Evolutionary conservation across 352 stramenopile genomes (phyloP).

Genomic region (Phytophthora pseudosyringae): DNA sequence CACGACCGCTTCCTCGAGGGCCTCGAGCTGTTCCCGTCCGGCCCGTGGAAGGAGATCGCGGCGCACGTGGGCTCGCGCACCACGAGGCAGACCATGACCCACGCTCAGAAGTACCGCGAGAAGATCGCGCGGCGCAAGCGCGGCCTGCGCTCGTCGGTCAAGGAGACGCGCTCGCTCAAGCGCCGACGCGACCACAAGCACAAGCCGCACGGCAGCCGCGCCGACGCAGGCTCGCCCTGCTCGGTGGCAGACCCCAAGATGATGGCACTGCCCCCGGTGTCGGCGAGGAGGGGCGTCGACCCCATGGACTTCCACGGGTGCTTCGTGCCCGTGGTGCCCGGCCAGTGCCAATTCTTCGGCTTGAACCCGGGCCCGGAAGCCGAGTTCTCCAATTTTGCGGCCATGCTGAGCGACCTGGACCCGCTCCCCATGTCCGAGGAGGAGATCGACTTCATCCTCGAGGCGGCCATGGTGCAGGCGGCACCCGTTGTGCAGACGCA

Average conservation of each 20-base stretch:
- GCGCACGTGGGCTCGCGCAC: conserved; percentile 59
- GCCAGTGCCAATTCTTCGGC: conserved; percentile 24
- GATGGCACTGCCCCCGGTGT: neutral
- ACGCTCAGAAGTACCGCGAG: conserved; percentile 67
- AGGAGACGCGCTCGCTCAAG: conserved; percentile 35
- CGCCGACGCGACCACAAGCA: conserved; percentile 30
- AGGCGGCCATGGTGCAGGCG: conserved; percentile 36
- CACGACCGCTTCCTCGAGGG: conserved; percentile 69
- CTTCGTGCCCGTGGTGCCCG: conserved; percentile 21
- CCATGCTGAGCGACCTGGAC: conserved; percentile 40
- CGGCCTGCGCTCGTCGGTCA: conserved; percentile 43
- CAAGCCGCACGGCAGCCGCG: neutral
- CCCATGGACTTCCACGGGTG: conserved; percentile 43
- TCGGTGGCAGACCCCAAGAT: conserved; percentile 22
- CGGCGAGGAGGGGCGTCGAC: conserved; percentile 22
- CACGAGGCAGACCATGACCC: conserved; percentile 64
- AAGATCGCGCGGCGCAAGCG: conserved; percentile 61
- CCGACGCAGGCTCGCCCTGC: conserved; percentile 30
- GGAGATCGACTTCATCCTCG: conserved; percentile 54
- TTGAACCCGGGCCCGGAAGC: conserved; percentile 5
- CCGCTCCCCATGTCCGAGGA: conserved; percentile 48
- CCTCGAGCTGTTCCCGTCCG: conserved; percentile 65
- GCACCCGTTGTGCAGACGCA: conserved; percentile 26
- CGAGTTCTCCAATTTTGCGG: conserved; percentile 32
- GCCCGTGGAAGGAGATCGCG: conserved; percentile 71